Base-by-base conservation (phyloP, 257 asterid genomes). In the Ilex asprella region DNA sequence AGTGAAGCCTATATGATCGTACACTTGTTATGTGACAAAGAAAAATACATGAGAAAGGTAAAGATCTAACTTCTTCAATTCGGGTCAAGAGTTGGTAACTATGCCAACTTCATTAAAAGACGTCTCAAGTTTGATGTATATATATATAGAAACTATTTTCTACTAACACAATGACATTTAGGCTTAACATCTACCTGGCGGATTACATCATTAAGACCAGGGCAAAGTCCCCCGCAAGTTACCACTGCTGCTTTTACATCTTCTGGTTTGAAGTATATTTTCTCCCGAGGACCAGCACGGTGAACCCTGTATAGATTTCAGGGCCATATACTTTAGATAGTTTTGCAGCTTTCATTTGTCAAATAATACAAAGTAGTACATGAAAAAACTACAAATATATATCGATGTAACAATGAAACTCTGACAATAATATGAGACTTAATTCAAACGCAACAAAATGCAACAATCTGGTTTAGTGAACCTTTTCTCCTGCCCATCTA, bases 161-260 rank as follows among this genome's bases (percentile, higher is more conserved):
- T 3, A 35, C 41, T 35, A 35, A 35, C 52, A 46, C 13, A 10
- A 46, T 53, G 57, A 21, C 30, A 53, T 53, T 16, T 53, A 3
- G 5, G 15, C 10, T 2, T 53, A 16, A 53, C 3, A 53, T 14
- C 30, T 79, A 89, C 95, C 89, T 89, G 97, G 62, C 97, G 77
- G 56, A 86, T 86, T 39, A 89, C 97, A 84, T 89, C 95, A 74
- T 89, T 89, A 59, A 89, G 94, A 61, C 97, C 97, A 62, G 97
- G 97, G 74, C 97, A 89, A 79, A 89, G 97, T 53, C 97, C 97
- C 31, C 97, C 97, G 81, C 97, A 89, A 51, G 97, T 89, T 56
- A 89, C 89, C 65, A 87, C 84, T 39, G 97, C 97, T 66, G 97
- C 94, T 77, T 87, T 89, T 50, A 89, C 97, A 63, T 84, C 86